phyloP scores from a whole-genome alignment of 768 basidiomycete genomes.

The Termitomyces heimii region DNA sequence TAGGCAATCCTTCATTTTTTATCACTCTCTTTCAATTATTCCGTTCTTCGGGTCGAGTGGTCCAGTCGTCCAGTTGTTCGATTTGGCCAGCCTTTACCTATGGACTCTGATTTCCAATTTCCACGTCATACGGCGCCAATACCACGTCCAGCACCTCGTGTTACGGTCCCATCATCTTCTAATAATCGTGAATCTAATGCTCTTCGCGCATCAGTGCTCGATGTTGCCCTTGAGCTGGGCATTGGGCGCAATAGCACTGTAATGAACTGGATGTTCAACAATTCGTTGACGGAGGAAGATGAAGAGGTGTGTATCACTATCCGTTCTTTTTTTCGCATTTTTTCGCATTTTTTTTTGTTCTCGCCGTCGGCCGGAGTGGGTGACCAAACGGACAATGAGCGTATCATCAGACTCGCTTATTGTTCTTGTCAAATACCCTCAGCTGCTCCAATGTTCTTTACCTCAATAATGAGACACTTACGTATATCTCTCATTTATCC shows the following conservation, averaged over 20 bases:
- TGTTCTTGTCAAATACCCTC: neutral
- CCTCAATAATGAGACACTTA: neutral
- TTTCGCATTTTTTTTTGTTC: neutral
- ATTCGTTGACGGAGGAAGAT: constrained; percentile 50
- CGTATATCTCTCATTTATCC: neutral
- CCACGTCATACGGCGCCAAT: constrained; percentile 19
- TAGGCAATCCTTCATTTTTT: neutral
- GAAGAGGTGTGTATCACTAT: constrained; percentile 33
- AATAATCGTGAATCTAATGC: constrained; percentile 46
- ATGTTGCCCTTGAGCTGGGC: constrained; percentile 66
- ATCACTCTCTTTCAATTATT: constrained; percentile 5
- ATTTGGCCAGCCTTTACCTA: constrained; percentile 8
- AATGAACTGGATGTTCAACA: constrained; percentile 69
- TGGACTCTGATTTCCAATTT: constrained; percentile 29
- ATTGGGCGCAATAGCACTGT: constrained; percentile 53
- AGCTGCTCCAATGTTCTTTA: neutral
- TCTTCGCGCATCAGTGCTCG: constrained; percentile 68
- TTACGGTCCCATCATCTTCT: constrained; percentile 11
- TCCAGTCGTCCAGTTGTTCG: constrained; percentile 9
- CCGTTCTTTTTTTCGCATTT: neutral
- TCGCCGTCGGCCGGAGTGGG: neutral
- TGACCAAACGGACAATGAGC: neutral
- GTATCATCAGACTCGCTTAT: neutral
- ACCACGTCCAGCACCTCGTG: constrained; percentile 15
- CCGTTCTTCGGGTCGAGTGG: neutral